Evolutionary conservation across 2,329 filamentous ascomycete species (phyloP), one percentile per base, ranked within the genome.

Genomic region (Aphanoascus verrucosus): DNA sequence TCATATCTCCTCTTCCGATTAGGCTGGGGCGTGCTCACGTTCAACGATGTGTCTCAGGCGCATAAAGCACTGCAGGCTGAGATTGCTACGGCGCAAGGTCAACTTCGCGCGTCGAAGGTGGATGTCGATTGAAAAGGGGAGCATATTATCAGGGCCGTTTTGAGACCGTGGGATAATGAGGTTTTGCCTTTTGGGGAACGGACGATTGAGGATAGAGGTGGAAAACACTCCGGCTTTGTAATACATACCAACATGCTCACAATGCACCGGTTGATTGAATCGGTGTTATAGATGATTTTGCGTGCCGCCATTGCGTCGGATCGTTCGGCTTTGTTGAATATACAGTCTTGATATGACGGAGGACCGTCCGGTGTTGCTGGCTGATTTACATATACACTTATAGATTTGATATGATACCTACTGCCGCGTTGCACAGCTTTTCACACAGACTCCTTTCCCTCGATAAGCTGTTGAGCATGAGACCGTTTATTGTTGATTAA

Each of bases 21-120:
- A 58, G 93, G 93, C 64, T 86, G 83, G 75, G 93, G 93, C 59
- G 87, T 98, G 63, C 78, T 95, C 67, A 95, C 88, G 54, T 98
- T 98, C 79, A 93, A 95, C 76, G 90, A 97, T 71, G 88, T 94
- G 47, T 90, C 91, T 52, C 80, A 88, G 57, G 93, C 93, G 50
- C 86, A 97, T 72, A 81, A 84, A 67, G 90, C 96, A 73, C 75
- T 98, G 63, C 88, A 93, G 78, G 76, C 74, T 63, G 86, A 97
- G 85, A 94, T 75, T 84, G 67, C 67, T 67, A 67, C 61, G 53
- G 69, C 72, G 55, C 71, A 70, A 61, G 62, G 67, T 49, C 68
- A 72, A 52, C 60, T 74, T 62, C 68, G 71, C 56, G 59, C 62
- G 56, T 64, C 61, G 52, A 72, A 71, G 51, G 65, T 74, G 43